Evolutionary conservation across 2,329 filamentous ascomycete species (phyloP).

Genomic region (Phyllosticta citribraziliensis): DNA sequence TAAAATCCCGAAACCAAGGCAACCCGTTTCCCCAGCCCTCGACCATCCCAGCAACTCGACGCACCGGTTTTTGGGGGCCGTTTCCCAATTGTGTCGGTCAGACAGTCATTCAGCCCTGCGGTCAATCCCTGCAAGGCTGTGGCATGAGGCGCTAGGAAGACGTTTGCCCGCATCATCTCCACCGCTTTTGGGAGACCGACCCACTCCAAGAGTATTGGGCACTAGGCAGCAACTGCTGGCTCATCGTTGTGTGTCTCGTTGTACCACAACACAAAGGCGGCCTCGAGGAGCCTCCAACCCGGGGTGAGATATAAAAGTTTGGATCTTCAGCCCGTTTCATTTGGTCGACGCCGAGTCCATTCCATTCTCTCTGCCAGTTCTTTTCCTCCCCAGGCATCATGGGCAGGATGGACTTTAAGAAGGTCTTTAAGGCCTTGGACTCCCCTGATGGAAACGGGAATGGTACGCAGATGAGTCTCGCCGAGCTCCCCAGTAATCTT

Average conservation of each 20-base stretch:
- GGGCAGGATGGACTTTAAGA: slow-evolving; percentile 1
- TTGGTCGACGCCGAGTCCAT: background rate
- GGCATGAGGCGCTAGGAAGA: background rate
- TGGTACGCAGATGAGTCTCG: slow-evolving; percentile 13
- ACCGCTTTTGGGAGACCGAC: background rate
- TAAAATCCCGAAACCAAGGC: background rate
- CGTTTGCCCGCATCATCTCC: background rate
- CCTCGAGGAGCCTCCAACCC: background rate
- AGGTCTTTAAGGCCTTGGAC: background rate
- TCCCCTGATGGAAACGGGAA: slow-evolving; percentile 5
- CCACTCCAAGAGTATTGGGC: background rate
- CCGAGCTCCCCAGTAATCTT: slow-evolving; percentile 34
- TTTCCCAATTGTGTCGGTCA: background rate
- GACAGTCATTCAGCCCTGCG: background rate
- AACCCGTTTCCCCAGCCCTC: background rate
- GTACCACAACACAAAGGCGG: background rate
- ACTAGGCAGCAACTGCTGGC: background rate
- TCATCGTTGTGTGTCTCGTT: background rate
- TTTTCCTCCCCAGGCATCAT: background rate
- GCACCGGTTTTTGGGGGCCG: background rate
- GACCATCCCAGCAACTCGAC: background rate
- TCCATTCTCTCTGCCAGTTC: background rate
- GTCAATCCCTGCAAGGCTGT: background rate
- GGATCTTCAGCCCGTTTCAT: background rate
- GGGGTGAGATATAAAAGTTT: background rate